Evolutionary conservation across 2,329 filamentous ascomycete genomes (phyloP), one percentile per base, ranked within the genome.

Genomic region (Botrytis aclada): DNA sequence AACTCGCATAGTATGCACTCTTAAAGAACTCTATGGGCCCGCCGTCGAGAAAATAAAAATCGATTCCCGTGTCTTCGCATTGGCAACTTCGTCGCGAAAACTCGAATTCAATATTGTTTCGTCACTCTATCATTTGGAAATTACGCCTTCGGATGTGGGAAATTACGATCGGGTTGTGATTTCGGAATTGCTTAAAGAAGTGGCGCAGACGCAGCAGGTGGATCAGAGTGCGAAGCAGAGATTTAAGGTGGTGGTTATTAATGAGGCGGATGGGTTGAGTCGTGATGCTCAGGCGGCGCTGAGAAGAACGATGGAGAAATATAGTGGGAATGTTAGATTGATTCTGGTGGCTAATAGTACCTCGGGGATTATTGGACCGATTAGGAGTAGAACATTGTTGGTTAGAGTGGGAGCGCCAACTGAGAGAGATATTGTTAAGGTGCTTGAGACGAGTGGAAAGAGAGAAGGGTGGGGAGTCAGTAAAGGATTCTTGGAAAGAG

Each of bases 11-110:
- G 94, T 98, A 29, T 95, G 96, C 25, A 98, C 95, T 0, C 85
- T 99, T 5, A 97, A 97, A 82, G 95, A 98, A 81, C 88, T 99
- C 12, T 99, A 96, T 82, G 96, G 96, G 0, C 91, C 95, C 0
- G 95, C 96, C 61, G 96, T 97, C n/a, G 97, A 99, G 81, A 98
- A 98, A 87, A 99, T 99, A 87, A 98, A 98, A 85, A 98, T 99
- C 83, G 96, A 99, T 81, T 93, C 94, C 20, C 93, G 96, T 76
- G 92, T 98, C 74, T 99, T 99, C 85, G 95, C 97, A 83, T 63
- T 72, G n/a, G 98, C 96, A 1, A 95, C 90, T 34, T 92, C 92
- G 80, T 98, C 97, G 83, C 94, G 96, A 81, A 99, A 99, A 84
- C 91, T 99, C 79, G 96, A 99, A 84, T 99, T 99, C 88, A 99